These are phyloP conservation scores for Ophiosphaerella korrae DNA, from an alignment of 2,329 filamentous ascomycete genomes.

Conservation along the genomic window DNA sequence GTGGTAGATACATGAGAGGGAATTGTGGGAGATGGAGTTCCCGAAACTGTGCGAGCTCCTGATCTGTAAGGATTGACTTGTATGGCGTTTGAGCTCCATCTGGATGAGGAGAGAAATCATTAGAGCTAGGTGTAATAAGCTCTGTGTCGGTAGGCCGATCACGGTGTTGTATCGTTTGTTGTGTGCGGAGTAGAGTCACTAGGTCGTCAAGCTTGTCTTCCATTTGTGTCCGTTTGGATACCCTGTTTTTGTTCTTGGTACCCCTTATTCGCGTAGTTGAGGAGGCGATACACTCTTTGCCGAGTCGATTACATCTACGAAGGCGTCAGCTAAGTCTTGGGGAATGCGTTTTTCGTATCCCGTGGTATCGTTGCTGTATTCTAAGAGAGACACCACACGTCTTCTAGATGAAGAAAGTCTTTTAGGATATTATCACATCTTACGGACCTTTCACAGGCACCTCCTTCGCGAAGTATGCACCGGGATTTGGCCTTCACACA, in stretches of 20 bases:
- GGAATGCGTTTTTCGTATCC: too few relatives aligned
- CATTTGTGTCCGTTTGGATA: slow-evolving; percentile 20
- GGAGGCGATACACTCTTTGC: slow-evolving; percentile 18
- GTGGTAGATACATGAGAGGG: slow-evolving; percentile 16
- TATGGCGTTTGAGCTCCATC: background rate
- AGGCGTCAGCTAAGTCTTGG: background rate
- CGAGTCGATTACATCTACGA: slow-evolving; percentile 20
- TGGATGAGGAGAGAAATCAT: slow-evolving; percentile 1
- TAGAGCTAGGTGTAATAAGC: slow-evolving; percentile 13
- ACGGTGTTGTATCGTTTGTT: slow-evolving; percentile 5
- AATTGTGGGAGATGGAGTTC: slow-evolving; percentile 13
- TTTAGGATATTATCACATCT: background rate
- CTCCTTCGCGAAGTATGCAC: slow-evolving; percentile 23
- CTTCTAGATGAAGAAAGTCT: too few relatives aligned
- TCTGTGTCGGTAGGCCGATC: slow-evolving; percentile 2
- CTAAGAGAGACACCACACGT: too few relatives aligned
- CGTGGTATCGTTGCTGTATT: too few relatives aligned
- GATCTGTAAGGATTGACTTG: slow-evolving; percentile 11
- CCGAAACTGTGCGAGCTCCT: slow-evolving; percentile 15
- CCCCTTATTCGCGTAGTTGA: slow-evolving; percentile 10
- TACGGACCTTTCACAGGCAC: slow-evolving; percentile 30
- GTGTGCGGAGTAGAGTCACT: slow-evolving; percentile 32
- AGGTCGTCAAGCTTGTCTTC: slow-evolving; percentile 42
- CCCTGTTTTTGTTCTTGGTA: slow-evolving; percentile 1
- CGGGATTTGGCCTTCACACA: slow-evolving; percentile 34